Evolutionary conservation across 495 filamentous ascomycete genomes (phyloP).

Genomic region (Trichoderma orchidacearum): DNA sequence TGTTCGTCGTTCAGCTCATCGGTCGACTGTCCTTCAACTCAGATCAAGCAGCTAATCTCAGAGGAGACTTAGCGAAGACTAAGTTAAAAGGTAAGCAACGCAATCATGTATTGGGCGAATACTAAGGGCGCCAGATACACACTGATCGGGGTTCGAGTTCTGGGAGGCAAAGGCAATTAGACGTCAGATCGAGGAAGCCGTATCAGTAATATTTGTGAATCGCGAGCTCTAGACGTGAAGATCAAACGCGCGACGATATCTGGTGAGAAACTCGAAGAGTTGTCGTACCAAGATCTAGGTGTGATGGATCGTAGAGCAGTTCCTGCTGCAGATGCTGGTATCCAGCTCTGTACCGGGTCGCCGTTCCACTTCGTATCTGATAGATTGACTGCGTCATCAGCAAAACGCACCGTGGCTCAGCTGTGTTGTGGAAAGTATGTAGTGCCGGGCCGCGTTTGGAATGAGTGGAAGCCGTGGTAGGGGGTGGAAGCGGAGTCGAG

Average conservation of each 20-base stretch:
- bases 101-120: too few species aligned
- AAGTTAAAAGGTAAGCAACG: too few species aligned
- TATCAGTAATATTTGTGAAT: too few species aligned
- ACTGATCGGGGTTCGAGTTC: too few species aligned
- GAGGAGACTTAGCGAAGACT: not conserved
- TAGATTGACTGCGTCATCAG: not conserved
- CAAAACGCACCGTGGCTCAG: not conserved
- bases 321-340: not conserved
- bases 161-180: too few species aligned
- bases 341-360: not conserved
- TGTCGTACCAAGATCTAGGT: not conserved
- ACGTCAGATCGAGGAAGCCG: too few species aligned
- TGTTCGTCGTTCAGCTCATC: not conserved
- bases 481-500: not conserved
- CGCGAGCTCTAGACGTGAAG: too few species aligned
- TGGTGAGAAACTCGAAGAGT: not conserved
- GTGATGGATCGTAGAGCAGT: not conserved
- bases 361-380: not conserved
- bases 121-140: too few species aligned
- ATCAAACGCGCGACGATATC: too few species aligned
- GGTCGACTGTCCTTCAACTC: not conserved
- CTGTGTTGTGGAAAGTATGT: not conserved
- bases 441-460: not conserved
- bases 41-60: not conserved
- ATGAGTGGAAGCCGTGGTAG: not conserved